These are phyloP conservation scores for Chlorella sp. DNA, from an alignment of 139 green algal genomes.

Conservation along the genomic window DNA sequence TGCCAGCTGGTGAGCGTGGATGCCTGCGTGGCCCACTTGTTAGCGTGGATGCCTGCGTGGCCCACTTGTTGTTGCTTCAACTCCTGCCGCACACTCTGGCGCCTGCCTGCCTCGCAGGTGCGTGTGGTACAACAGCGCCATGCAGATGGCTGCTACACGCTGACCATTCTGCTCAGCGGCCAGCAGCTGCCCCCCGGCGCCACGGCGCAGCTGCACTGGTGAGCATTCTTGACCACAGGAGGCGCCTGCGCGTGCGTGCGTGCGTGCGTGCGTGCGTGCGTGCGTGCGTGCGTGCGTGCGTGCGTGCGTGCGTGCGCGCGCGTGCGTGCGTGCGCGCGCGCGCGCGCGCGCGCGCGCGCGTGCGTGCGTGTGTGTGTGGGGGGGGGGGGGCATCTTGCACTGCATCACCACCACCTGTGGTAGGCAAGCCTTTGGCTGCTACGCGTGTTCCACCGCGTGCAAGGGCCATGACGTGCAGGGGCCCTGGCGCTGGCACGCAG, in stretches of 20 bases:
- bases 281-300: neutral
- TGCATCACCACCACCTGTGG: neutral
- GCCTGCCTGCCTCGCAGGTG: neutral
- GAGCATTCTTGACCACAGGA: no score
- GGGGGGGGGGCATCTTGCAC: neutral
- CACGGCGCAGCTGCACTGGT: conserved; percentile 23
- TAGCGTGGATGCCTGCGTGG: neutral
- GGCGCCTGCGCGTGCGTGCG: neutral
- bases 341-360: no score
- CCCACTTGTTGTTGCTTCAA: neutral
- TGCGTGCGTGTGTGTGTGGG: neutral
- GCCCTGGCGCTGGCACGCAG: no score
- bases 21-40: no score
- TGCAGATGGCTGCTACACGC: neutral
- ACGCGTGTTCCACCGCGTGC: no score
- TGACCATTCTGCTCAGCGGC: neutral
- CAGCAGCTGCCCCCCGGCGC: neutral
- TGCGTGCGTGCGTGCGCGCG: neutral
- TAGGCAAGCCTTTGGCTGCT: no score
- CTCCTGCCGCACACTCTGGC: neutral
- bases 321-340: no score
- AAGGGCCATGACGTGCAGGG: no score
- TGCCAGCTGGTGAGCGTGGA: conserved; percentile 16
- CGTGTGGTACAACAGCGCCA: conserved; percentile 8
- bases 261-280: neutral